Evolutionary conservation across 345 rosid genomes (phyloP), one percentile per base, ranked within the genome.

Genomic region (Eucalyptus microcorys): DNA sequence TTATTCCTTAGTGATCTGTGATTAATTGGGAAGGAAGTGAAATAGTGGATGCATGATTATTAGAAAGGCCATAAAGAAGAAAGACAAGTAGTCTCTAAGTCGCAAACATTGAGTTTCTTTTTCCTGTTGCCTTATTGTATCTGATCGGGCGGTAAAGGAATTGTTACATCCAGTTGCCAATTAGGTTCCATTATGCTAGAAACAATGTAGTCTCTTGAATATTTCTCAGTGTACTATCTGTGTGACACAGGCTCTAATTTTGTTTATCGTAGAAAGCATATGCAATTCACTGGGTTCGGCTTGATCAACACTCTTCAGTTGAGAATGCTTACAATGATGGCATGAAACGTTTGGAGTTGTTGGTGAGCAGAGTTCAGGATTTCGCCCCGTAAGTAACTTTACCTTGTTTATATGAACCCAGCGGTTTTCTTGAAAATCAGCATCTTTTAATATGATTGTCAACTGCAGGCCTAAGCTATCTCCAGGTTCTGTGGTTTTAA

Each of bases 231-330:
- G 26, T 48, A 22, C 50, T 49, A 66, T 64, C 24, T 15, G 10
- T 61, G 79, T 87, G 84, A 76, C 84, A 76, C 2, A 15, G 84
- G 84, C 27, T 76, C 26, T 55, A 2, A 34, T 87, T 59, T 86
- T 48, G 53, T 32, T 89, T n/a, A 14, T 50, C 14, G 87, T 90
- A 95, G 97, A 96, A 90, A 94, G 95, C 90, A 24, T 90, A 92
- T 86, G 90, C 93, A 37, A 93, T 95, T 86, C 96, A 95, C 84
- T 95, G 96, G 97, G 96, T 95, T 89, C 90, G 91, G 90, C 86
- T 94, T 22, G 94, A 95, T 83, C 89, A 89, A 85, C 64, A 93
- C 91, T 92, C 95, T 15, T 90, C 95, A 12, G 86, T 90, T 22
- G 95, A 93, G 86, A 87, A 91, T 48, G 97, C 97, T 88, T 95